Evolutionary conservation across 116 monocot species (phyloP).

Genomic region (Posidonia oceanica): DNA sequence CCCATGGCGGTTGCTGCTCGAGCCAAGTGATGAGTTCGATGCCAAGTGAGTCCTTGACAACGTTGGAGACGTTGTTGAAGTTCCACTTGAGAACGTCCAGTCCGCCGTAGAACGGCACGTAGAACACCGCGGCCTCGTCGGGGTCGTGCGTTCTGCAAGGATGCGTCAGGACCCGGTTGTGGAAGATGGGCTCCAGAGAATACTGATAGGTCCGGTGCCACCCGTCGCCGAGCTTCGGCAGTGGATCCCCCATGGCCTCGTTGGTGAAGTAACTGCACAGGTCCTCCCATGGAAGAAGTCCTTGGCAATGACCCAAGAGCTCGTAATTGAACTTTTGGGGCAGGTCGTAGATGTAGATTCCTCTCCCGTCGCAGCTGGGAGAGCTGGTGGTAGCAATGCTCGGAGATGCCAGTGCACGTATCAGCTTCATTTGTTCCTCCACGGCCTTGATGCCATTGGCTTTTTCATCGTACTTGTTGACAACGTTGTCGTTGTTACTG

Average conservation of each 20-base stretch:
- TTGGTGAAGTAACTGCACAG: conserved; percentile 38
- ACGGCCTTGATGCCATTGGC: conserved; percentile 17
- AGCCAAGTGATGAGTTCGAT: conserved; percentile 31
- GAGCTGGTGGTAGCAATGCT: too few relatives aligned
- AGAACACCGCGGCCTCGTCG: conserved; percentile 28
- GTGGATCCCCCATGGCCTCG: conserved; percentile 28
- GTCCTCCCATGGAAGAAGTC: conserved; percentile 33
- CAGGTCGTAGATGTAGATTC: conserved; percentile 41
- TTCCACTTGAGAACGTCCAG: conserved; percentile 36
- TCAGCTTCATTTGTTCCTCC: conserved; percentile 4
- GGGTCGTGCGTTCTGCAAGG: conserved; percentile 26
- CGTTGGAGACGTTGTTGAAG: conserved; percentile 23
- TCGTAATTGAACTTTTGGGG: conserved; percentile 48
- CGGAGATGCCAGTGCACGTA: conserved; percentile 13
- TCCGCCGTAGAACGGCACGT: conserved; percentile 55
- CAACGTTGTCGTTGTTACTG: not conserved
- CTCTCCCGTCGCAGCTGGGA: conserved; percentile 16
- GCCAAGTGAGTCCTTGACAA: conserved; percentile 31
- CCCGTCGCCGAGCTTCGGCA: conserved; percentile 13
- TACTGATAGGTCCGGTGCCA: conserved; percentile 50
- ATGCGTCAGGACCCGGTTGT: conserved; percentile 19
- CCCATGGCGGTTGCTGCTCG: conserved; percentile 14
- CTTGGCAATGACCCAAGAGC: conserved; percentile 15
- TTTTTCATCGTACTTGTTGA: conserved; percentile 2
- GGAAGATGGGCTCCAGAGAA: conserved; percentile 52